Conservation (phyloP, 768 basidiomycete species). For the Termitomyces sp. region DNA sequence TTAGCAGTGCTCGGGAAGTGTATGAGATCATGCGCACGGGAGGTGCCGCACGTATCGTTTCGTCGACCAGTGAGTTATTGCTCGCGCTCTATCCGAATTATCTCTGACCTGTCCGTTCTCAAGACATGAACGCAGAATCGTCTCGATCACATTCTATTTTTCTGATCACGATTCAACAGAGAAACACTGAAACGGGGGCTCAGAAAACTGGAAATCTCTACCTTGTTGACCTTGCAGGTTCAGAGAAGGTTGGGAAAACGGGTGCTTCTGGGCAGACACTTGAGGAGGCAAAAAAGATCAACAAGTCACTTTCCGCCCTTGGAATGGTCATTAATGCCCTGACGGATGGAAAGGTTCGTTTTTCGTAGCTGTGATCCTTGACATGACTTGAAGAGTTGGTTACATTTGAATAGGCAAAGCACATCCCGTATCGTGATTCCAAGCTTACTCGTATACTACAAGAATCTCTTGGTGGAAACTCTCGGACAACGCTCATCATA, state of each 20-base stretch:
- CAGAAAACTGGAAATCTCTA: slow-evolving; percentile 97
- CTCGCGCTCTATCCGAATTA: background rate
- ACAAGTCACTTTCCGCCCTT: slow-evolving; percentile 94
- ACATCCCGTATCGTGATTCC: slow-evolving; percentile 98
- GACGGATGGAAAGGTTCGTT: slow-evolving; percentile 86
- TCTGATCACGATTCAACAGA: slow-evolving; percentile 94
- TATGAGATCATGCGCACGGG: slow-evolving; percentile 99
- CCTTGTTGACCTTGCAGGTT: slow-evolving; percentile 96
- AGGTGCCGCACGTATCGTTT: slow-evolving; percentile 85
- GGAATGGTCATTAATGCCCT: slow-evolving; percentile 99
- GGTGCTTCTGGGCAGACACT: slow-evolving; percentile 98
- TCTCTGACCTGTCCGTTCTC: background rate
- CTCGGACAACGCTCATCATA: slow-evolving; percentile 95
- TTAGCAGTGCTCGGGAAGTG: slow-evolving; percentile 91
- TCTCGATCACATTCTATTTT: slow-evolving; percentile 99
- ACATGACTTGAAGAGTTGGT: background rate
- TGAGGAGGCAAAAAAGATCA: slow-evolving; percentile 99
- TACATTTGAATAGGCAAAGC: slow-evolving; percentile 66
- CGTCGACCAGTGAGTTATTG: slow-evolving; percentile 80
- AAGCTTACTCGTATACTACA: slow-evolving; percentile 98
- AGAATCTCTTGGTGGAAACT: slow-evolving; percentile 96
- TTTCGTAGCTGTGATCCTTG: background rate
- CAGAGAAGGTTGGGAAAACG: slow-evolving; percentile 99
- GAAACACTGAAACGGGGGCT: slow-evolving; percentile 93
- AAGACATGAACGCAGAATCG: slow-evolving; percentile 99